These are phyloP conservation scores for Cyberlindnera euphorbiiphila DNA, from an alignment of 805 yeast genomes.

Conservation along the genomic window DNA sequence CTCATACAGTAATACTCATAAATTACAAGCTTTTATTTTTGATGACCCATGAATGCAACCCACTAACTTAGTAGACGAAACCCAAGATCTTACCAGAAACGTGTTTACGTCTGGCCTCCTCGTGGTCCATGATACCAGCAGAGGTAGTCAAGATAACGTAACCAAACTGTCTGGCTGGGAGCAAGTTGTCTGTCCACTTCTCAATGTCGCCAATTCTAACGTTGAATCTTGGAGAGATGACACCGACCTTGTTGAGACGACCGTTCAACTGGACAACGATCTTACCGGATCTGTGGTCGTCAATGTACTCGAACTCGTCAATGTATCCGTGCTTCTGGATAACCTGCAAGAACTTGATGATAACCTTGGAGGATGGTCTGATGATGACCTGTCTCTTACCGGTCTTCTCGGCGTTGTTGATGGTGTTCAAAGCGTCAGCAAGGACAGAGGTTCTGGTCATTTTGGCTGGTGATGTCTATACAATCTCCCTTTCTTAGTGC, in stretches of 20 bases:
- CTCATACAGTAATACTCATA: no score
- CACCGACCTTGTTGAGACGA: slow-evolving; percentile 98
- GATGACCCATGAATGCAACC: slow-evolving; percentile 7
- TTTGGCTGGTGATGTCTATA: slow-evolving; percentile 27
- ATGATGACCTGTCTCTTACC: slow-evolving; percentile 98
- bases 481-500: neutral
- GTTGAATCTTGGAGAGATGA: slow-evolving; percentile 97
- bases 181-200: slow-evolving; percentile 97
- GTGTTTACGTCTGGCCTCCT: slow-evolving; percentile 99
- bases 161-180: slow-evolving; percentile 99
- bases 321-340: slow-evolving; percentile 99
- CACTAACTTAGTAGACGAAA: slow-evolving; percentile 73
- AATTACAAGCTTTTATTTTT: slow-evolving; percentile 18
- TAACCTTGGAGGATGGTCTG: slow-evolving; percentile 98
- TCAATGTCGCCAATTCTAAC: slow-evolving; percentile 92
- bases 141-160: slow-evolving; percentile 96
- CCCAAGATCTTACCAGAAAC: slow-evolving; percentile 98
- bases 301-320: slow-evolving; percentile 97
- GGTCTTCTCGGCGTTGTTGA: slow-evolving; percentile 98
- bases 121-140: slow-evolving; percentile 99
- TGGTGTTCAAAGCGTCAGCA: slow-evolving; percentile 97
- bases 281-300: slow-evolving; percentile 99
- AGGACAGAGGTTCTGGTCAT: slow-evolving; percentile 98
- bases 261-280: slow-evolving; percentile 95
- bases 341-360: slow-evolving; percentile 93